phyloP scores from a whole-genome alignment of 345 rosid genomes.

The Citrus glauca region DNA sequence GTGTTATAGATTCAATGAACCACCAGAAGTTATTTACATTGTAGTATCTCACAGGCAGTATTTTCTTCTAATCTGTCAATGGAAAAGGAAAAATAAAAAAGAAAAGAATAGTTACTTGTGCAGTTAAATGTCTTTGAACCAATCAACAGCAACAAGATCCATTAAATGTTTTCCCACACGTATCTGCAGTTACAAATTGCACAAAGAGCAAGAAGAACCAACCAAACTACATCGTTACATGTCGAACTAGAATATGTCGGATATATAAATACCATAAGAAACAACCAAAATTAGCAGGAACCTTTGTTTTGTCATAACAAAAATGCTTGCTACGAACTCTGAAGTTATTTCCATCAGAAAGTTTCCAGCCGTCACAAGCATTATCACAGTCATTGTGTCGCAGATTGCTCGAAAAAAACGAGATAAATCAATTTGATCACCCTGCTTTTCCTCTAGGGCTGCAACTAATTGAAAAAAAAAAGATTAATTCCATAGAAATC shows the following conservation, averaged over 20 bases:
- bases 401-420: constrained; percentile 74
- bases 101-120: constrained; percentile 50
- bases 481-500: constrained; percentile 8
- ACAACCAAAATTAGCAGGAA: constrained; percentile 16
- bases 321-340: constrained; percentile 92
- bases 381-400: constrained; percentile 81
- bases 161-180: constrained; percentile 92
- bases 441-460: constrained; percentile 73
- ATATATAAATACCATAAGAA: constrained; percentile 1
- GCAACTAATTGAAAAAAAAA: constrained; percentile 20
- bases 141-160: constrained; percentile 99
- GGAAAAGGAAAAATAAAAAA: not conserved
- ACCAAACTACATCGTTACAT: constrained; percentile 2
- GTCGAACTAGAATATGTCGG: not conserved
- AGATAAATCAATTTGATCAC: constrained; percentile 69
- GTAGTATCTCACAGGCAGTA: not conserved
- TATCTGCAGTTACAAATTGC: constrained; percentile 46
- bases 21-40: too few relatives aligned
- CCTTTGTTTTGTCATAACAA: constrained; percentile 89
- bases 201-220: constrained; percentile 1
- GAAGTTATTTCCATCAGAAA: constrained; percentile 87
- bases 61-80: not conserved
- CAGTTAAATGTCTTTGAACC: constrained; percentile 99
- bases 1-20: too few relatives aligned
- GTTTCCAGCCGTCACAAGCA: constrained; percentile 86